These are phyloP conservation scores for Vickermania spadyakhi DNA, from an alignment of 208 protist genomes.

Conservation along the genomic window DNA sequence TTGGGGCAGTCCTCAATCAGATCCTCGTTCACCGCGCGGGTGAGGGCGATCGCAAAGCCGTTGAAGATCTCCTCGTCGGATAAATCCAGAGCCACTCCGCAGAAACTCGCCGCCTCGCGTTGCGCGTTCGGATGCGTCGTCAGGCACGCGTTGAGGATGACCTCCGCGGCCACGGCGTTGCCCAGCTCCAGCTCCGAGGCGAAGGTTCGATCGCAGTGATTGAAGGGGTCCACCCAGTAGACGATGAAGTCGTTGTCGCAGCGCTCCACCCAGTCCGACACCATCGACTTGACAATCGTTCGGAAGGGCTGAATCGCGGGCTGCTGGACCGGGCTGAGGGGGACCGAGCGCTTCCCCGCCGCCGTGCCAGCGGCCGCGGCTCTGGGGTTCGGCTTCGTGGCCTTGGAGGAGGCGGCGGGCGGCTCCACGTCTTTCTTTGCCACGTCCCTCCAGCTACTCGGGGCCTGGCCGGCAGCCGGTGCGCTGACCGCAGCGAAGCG, in stretches of 20 bases:
- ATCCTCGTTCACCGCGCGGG: conserved; percentile 68
- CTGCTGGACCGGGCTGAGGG: conserved; percentile 11
- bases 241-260: conserved; percentile 73
- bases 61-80: conserved; percentile 66
- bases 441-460: conserved; percentile 1
- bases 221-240: conserved; percentile 73
- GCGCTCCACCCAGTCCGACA: conserved; percentile 69
- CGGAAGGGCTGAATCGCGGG: conserved; percentile 47
- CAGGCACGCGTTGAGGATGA: conserved; percentile 69
- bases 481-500: conserved; percentile 5
- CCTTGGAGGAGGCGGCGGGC: not conserved
- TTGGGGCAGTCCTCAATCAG: conserved; percentile 77
- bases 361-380: not conserved
- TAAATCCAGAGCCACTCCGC: conserved; percentile 65
- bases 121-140: conserved; percentile 79
- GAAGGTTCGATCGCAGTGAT: conserved; percentile 44
- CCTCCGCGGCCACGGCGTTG: conserved; percentile 56
- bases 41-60: conserved; percentile 60
- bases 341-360: not conserved
- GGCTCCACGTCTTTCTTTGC: not conserved
- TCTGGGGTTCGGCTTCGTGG: too few relatives aligned
- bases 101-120: conserved; percentile 73
- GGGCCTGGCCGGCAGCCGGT: not conserved
- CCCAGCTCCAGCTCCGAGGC: conserved; percentile 37
- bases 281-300: conserved; percentile 51